Evolutionary conservation across 257 asterid species (phyloP).

Genomic region (Przewalskia tangutica): DNA sequence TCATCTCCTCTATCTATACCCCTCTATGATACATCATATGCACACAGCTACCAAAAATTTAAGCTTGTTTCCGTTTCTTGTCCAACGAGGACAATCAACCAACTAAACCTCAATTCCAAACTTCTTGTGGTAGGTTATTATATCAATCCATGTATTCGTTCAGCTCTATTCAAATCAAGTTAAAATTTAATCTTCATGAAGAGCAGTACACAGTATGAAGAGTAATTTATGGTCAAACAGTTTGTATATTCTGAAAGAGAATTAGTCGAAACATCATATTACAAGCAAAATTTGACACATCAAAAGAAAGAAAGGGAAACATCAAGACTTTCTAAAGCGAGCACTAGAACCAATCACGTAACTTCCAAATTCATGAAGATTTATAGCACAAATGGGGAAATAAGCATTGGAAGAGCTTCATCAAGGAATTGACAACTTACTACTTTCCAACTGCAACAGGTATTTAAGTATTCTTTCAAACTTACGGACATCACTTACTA

Average conservation of each 20-base stretch:
- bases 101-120: background rate
- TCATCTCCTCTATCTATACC: background rate
- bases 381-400: background rate
- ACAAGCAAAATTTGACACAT: background rate
- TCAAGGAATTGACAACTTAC: background rate
- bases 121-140: background rate
- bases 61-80: background rate
- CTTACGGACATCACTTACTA: too few species aligned
- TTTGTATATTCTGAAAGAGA: background rate
- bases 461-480: too few species aligned
- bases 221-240: slow-evolving; percentile 1
- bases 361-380: background rate
- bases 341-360: background rate
- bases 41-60: background rate
- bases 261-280: background rate
- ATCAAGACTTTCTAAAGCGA: background rate
- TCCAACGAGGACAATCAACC: background rate
- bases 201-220: background rate
- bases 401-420: background rate
- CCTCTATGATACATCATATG: background rate
- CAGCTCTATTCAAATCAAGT: background rate
- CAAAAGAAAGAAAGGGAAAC: background rate
- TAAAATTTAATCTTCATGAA: background rate
- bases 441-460: background rate
- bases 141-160: background rate